A percentile compares a stretch with the other conserved stretches of the same genome.
Conservation (phyloP, 2,329 filamentous ascomycete genomes). For the Venturia carpophila region DNA sequence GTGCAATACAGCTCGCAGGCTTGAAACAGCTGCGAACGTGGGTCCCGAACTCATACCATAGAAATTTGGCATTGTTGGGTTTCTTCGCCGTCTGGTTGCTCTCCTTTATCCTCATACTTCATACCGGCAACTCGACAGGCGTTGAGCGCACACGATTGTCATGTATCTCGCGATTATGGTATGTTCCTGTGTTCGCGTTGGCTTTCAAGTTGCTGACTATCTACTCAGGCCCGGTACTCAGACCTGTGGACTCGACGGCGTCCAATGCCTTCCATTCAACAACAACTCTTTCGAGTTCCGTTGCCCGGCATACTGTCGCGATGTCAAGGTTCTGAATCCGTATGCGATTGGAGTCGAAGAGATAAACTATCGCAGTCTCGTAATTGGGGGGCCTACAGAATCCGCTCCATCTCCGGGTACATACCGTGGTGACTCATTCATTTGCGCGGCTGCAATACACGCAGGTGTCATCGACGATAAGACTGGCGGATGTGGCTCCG, state of each 20-base stretch:
- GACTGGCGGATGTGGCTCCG: constrained; percentile 30
- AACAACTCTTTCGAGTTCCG: constrained; percentile 46
- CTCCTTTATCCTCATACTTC: constrained; percentile 1
- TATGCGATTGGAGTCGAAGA: constrained; percentile 50
- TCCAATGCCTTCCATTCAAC: constrained; percentile 48
- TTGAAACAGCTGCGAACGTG: not conserved
- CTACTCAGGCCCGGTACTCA: not conserved
- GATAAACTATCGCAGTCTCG: constrained; percentile 55
- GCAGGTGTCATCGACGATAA: constrained; percentile 27
- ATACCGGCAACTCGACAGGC: not conserved
- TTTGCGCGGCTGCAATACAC: constrained; percentile 32
- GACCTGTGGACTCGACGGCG: constrained; percentile 35
- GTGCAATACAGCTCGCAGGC: not conserved
- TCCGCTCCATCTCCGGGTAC: constrained; percentile 21
- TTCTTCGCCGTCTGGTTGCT: constrained; percentile 1
- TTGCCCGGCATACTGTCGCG: constrained; percentile 48
- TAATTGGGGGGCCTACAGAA: constrained; percentile 53
- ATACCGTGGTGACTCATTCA: constrained; percentile 33
- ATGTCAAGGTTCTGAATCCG: constrained; percentile 41
- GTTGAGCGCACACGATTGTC: not conserved
- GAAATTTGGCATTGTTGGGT: not conserved
- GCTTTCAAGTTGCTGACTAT: not conserved
- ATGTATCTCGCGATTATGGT: constrained; percentile 12
- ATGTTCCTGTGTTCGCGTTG: not conserved
- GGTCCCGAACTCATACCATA: not conserved